A percentile compares a stretch with the other conserved stretches of the same genome.
Evolutionary conservation across 805 yeast species (phyloP).

Genomic region (Candida golubevii): DNA sequence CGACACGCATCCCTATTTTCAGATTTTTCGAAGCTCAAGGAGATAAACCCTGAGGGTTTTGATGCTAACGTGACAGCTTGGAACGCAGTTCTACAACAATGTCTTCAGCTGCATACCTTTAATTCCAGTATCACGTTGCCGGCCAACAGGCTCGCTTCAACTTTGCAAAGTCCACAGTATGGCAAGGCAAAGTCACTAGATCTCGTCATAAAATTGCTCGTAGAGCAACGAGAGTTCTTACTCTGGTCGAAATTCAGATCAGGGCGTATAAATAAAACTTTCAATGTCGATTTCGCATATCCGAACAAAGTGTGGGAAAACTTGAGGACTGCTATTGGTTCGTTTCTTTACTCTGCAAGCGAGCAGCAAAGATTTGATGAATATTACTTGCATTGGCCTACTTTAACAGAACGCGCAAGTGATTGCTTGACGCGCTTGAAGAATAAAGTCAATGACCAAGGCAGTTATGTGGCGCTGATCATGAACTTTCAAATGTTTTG

Average conservation of each 20-base stretch:
- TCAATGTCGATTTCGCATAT: slow-evolving; percentile 7
- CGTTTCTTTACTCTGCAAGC: slow-evolving; percentile 1
- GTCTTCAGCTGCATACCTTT: slow-evolving; percentile 11
- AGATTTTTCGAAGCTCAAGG: slow-evolving; percentile 27
- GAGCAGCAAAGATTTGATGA: slow-evolving; percentile 12
- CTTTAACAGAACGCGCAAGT: slow-evolving; percentile 12
- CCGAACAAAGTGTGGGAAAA: slow-evolving; percentile 10
- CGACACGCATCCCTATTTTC: slow-evolving; percentile 35
- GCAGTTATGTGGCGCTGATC: slow-evolving; percentile 16
- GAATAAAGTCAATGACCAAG: slow-evolving; percentile 7
- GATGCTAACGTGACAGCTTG: slow-evolving; percentile 42
- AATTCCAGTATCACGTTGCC: slow-evolving; percentile 22
- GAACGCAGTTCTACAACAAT: slow-evolving; percentile 21
- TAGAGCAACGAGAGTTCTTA: slow-evolving; percentile 9
- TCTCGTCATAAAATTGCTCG: slow-evolving; percentile 24
- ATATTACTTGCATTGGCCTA: slow-evolving; percentile 22
- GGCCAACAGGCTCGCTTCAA: slow-evolving; percentile 3
- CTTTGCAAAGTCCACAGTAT: slow-evolving; percentile 11
- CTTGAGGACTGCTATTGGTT: slow-evolving; percentile 1
- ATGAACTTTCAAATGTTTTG: slow-evolving; percentile 13
- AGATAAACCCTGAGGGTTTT: slow-evolving; percentile 39
- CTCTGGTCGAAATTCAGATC: slow-evolving; percentile 15
- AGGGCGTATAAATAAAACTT: background rate
- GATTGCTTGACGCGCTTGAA: background rate
- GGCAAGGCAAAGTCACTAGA: slow-evolving; percentile 31